A percentile compares a stretch with the other conserved stretches of the same genome.
Conservation (phyloP, 2,329 filamentous ascomycete species). For the Ceratocystis diversiconidia region DNA sequence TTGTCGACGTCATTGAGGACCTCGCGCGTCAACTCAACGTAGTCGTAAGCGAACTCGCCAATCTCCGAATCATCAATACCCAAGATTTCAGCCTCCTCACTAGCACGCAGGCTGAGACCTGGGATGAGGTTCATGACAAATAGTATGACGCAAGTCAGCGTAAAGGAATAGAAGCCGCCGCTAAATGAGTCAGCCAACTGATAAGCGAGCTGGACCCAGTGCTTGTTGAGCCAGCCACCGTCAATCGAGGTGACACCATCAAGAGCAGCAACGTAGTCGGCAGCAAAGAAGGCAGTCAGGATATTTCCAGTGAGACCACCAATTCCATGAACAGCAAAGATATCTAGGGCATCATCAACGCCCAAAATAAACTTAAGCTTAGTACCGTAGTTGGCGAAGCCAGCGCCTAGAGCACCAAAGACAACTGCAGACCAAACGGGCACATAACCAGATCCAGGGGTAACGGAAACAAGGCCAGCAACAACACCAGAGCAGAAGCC, state of each 20-base stretch:
- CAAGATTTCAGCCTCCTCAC: conserved; percentile 64
- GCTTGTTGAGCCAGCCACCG: conserved; percentile 69
- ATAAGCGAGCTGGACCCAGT: conserved; percentile 74
- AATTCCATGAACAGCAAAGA: conserved; percentile 70
- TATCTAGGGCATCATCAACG: conserved; percentile 77
- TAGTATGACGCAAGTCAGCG: conserved; percentile 62
- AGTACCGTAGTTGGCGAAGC: conserved; percentile 75
- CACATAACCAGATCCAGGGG: conserved; percentile 74
- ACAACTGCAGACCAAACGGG: conserved; percentile 72
- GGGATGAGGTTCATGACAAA: conserved; percentile 69
- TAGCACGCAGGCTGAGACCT: conserved; percentile 57
- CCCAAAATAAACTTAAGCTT: conserved; percentile 75
- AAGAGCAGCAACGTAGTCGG: conserved; percentile 69
- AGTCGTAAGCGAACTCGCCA: conserved; percentile 91
- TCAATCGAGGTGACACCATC: conserved; percentile 53
- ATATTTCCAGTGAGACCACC: conserved; percentile 70
- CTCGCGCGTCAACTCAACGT: conserved; percentile 63
- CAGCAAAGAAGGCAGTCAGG: conserved; percentile 68
- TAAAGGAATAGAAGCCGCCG: conserved; percentile 66
- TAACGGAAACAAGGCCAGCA: conserved; percentile 75
- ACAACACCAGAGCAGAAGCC: conserved; percentile 88
- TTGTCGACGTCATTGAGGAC: conserved; percentile 35
- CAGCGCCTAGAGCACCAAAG: conserved; percentile 62
- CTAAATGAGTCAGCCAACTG: conserved; percentile 70
- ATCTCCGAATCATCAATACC: conserved; percentile 85